phyloP scores from a whole-genome alignment of 2,329 filamentous ascomycete species.

The Tolypocladium ovalisporum region DNA sequence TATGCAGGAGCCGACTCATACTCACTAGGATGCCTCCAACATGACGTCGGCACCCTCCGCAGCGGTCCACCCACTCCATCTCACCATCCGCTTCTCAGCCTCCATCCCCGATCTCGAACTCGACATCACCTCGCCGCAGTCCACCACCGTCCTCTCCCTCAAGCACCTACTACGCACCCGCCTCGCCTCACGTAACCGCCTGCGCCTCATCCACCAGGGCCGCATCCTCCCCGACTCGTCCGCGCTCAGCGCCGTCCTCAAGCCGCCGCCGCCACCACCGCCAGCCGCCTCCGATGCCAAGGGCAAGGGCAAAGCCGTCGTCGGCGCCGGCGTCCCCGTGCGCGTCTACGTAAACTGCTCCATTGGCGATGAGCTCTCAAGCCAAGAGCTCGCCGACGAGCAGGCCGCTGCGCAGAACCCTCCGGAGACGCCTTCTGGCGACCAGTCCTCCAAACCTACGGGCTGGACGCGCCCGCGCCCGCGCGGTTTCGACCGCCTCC shows the following conservation, averaged over 20 bases:
- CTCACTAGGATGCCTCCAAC: slow-evolving; percentile 13
- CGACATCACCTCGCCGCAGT: slow-evolving; percentile 55
- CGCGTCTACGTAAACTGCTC: slow-evolving; percentile 89
- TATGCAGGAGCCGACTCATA: too few species aligned
- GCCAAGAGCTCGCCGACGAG: slow-evolving; percentile 60
- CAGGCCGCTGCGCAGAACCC: slow-evolving; percentile 31
- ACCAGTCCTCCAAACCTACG: slow-evolving; percentile 33
- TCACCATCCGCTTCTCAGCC: slow-evolving; percentile 85
- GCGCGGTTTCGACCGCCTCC: slow-evolving; percentile 79
- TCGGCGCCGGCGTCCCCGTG: slow-evolving; percentile 12
- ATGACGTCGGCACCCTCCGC: slow-evolving; percentile 11
- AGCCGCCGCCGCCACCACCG: slow-evolving; percentile 41
- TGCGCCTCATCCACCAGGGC: slow-evolving; percentile 84
- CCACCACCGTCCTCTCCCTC: slow-evolving; percentile 64
- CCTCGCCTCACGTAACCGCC: slow-evolving; percentile 57
- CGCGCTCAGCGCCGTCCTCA: slow-evolving; percentile 58
- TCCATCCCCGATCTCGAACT: slow-evolving; percentile 75
- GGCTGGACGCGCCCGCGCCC: slow-evolving; percentile 22
- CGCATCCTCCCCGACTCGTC: slow-evolving; percentile 69
- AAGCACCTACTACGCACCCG: slow-evolving; percentile 72
- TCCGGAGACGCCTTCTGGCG: slow-evolving; percentile 37
- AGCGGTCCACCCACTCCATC: slow-evolving; percentile 41
- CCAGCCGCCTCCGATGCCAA: slow-evolving; percentile 17
- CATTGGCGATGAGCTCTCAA: slow-evolving; percentile 64
- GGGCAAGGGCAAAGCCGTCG: slow-evolving; percentile 15